phyloP scores from a whole-genome alignment of 2,329 filamentous ascomycete genomes.

The Aschersonia sp. region DNA sequence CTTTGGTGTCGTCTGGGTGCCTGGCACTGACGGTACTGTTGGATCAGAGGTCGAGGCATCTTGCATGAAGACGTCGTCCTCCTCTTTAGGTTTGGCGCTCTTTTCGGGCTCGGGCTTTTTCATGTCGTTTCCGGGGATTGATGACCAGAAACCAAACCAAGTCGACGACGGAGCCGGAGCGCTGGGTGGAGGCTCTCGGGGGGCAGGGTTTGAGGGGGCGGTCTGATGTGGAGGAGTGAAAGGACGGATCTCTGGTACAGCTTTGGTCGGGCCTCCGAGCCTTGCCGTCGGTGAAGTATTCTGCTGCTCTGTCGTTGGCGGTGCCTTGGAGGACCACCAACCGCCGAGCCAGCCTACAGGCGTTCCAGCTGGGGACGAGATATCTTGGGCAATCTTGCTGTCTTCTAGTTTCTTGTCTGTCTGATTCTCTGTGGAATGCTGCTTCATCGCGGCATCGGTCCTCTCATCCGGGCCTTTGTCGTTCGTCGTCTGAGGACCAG shows the following conservation, averaged over 20 bases:
- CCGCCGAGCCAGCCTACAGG: constrained; percentile 37
- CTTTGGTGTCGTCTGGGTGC: constrained; percentile 24
- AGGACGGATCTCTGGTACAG: constrained; percentile 7
- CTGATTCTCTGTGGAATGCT: not conserved
- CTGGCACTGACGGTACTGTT: constrained; percentile 7
- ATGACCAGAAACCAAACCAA: constrained; percentile 27
- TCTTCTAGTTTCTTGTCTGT: not conserved
- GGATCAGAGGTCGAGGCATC: constrained; percentile 23
- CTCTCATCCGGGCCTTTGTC: not conserved
- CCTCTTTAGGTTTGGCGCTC: constrained; percentile 7
- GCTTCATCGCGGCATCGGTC: constrained; percentile 1
- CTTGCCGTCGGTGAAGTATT: constrained; percentile 6
- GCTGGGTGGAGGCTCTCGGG: constrained; percentile 6
- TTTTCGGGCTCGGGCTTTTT: constrained; percentile 1
- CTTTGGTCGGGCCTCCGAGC: constrained; percentile 2
- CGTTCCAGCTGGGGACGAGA: constrained; percentile 6
- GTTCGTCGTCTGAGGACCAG: not conserved
- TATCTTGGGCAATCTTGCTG: not conserved
- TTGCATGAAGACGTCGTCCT: constrained; percentile 27
- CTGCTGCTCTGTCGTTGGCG: constrained; percentile 8
- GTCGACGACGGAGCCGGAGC: constrained; percentile 11
- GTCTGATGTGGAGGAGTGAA: constrained; percentile 10
- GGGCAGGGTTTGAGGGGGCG: constrained; percentile 5
- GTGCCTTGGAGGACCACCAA: constrained; percentile 26
- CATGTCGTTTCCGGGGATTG: constrained; percentile 5